Percentiles rank a stretch among this genome's conserved stretches.
These are phyloP conservation scores for Bidens hawaiensis DNA, from an alignment of 140 eudicot genomes.

Conservation along the genomic window DNA sequence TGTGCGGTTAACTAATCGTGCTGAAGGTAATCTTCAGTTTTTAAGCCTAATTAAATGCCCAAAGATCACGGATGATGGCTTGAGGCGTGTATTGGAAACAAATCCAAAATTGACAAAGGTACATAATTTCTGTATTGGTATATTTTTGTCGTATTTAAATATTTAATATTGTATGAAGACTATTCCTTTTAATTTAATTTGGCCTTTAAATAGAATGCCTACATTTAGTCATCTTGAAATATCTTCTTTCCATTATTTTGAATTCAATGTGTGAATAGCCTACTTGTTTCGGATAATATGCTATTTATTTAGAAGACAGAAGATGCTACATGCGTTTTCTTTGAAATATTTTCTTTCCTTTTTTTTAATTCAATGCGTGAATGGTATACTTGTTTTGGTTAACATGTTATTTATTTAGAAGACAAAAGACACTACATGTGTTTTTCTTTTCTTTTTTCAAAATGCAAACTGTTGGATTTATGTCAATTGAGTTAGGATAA, in stretches of 20 bases:
- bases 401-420: too few relatives aligned
- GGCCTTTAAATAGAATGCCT: not conserved
- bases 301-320: not conserved
- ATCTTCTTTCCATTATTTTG: not conserved
- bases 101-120: slow-evolving; percentile 74
- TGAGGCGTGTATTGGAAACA: slow-evolving; percentile 47
- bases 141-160: not conserved
- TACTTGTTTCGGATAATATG: not conserved
- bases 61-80: slow-evolving; percentile 66
- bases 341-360: not conserved
- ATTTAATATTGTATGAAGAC: not conserved
- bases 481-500: not conserved
- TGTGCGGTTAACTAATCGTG: slow-evolving; percentile 56
- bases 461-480: not conserved
- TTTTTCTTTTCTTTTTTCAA: not conserved
- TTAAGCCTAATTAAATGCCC: slow-evolving; percentile 74
- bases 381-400: too few relatives aligned
- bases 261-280: not conserved
- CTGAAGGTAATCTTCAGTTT: slow-evolving; percentile 67
- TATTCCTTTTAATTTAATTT: not conserved
- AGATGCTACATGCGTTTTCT: not conserved
- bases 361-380: too few relatives aligned
- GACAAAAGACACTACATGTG: too few relatives aligned
- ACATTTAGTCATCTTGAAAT: not conserved
- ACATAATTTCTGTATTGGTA: not conserved